Evolutionary conservation across 2,329 filamentous ascomycete genomes (phyloP).

Genomic region (Corynespora cassiicola): DNA sequence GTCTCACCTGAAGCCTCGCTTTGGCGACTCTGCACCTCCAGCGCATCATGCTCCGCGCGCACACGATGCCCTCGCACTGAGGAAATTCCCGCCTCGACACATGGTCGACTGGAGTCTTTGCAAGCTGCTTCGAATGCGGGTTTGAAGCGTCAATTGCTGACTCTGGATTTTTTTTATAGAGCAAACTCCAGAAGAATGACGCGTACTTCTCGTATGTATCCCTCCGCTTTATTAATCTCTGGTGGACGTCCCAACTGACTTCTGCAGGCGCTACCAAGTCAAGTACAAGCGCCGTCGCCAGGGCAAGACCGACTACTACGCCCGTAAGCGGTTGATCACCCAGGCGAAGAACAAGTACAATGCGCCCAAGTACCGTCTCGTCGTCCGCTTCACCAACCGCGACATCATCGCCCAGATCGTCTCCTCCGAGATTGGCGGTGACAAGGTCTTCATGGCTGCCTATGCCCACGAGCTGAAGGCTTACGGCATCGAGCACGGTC

Average conservation of each 20-base stretch:
- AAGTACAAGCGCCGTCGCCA: constrained; percentile 98
- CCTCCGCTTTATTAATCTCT: constrained; percentile 11
- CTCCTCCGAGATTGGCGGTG: constrained; percentile 92
- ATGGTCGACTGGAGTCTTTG: constrained; percentile 44
- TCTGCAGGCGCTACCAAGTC: constrained; percentile 90
- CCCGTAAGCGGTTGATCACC: constrained; percentile 98
- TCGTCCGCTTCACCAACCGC: constrained; percentile 99
- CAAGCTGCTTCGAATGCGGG: constrained; percentile 92
- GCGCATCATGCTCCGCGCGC: too few species aligned
- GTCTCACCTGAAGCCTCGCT: constrained; percentile 33
- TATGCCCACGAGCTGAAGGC: constrained; percentile 91
- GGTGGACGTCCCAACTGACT: constrained; percentile 28
- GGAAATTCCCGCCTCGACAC: constrained; percentile 34
- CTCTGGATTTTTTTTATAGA: constrained; percentile 80
- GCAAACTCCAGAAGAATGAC: constrained; percentile 96
- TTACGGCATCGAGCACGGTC: constrained; percentile 95
- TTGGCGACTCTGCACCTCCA: constrained; percentile 8
- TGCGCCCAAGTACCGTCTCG: constrained; percentile 99
- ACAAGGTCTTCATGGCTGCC: constrained; percentile 81
- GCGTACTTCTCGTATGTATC: constrained; percentile 93
- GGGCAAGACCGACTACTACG: constrained; percentile 99
- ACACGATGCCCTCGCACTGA: constrained; percentile 20
- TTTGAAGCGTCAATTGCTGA: constrained; percentile 99
- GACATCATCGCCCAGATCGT: constrained; percentile 99
- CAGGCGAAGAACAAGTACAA: constrained; percentile 99